Evolutionary conservation across 164 flowering plant genomes (phyloP), one percentile per base, ranked within the genome.

Genomic region (Annona squamosa): DNA sequence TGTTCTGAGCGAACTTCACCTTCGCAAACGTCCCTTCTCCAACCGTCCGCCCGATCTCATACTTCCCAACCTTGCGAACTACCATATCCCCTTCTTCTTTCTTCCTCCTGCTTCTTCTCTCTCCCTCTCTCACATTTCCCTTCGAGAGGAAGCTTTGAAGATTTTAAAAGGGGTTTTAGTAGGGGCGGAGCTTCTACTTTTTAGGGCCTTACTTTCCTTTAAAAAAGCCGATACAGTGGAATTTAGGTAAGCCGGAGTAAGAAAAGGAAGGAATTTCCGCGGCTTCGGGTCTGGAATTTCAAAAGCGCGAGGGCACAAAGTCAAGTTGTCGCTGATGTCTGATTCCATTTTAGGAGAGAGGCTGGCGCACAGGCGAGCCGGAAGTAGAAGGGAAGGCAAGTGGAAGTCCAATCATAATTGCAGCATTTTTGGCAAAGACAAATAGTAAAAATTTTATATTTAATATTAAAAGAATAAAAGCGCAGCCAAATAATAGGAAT

Each of bases 11-110:
- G 79, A 96, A 96, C 85, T 93, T 96, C 45, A 96, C 99, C 79
- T 96, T 96, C 0, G 99, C 99, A 73, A 90, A 96, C 44, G 97
- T 96, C 16, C 99, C 99, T 81, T 93, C 97, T 0, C 99, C 99
- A 59, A 96, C 87, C 68, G 99, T 96, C 81, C 99, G 86, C 57
- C 99, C 99, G 19, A 96, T 83, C 81, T 96, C 99, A 70, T 93
- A 96, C 85, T 91, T 93, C 41, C 99, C 99, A 1, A 96, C 99
- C 73, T 91, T 96, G 78, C 99, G 81, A 68, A 89, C 85, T 83
- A 89, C 97, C 95, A 91, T 89, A 73, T 81, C 76, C 73, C 65
- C 73, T 42, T 19, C 64, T 44, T 19, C 5, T 52, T 6, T 63
- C 19, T 13, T 47, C 48, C 37, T 5, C 63, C 19, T 63, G 6